A percentile compares a stretch with the other conserved stretches of the same genome.
phyloP scores from a whole-genome alignment of 177 flowering plant species.

The Telopea speciosissima region DNA sequence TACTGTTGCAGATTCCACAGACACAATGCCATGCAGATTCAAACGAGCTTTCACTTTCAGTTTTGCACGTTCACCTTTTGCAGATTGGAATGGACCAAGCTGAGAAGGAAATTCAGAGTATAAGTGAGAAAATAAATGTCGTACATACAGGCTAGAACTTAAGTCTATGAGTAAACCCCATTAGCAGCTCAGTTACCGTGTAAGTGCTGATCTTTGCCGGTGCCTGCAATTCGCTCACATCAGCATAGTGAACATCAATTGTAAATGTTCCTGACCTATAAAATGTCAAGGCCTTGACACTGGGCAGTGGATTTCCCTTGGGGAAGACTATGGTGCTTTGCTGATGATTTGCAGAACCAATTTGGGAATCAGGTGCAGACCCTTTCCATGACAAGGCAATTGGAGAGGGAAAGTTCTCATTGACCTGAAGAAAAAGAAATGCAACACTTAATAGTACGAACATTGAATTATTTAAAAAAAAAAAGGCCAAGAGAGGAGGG shows the following conservation, averaged over 20 bases:
- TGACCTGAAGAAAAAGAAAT: constrained; percentile 38
- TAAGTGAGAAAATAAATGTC: background rate
- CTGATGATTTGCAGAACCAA: constrained; percentile 48
- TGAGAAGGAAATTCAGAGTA: constrained; percentile 12
- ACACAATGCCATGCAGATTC: constrained; percentile 58
- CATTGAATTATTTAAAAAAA: no score
- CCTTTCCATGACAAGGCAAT: constrained; percentile 86
- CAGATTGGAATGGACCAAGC: constrained; percentile 65
- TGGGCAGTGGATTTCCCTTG: constrained; percentile 80
- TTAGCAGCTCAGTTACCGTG: constrained; percentile 36
- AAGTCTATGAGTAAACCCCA: background rate
- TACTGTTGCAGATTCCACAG: constrained; percentile 61
- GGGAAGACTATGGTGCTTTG: constrained; percentile 75
- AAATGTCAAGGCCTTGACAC: constrained; percentile 79
- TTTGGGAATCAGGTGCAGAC: constrained; percentile 51
- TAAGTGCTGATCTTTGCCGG: constrained; percentile 76
- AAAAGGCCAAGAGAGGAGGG: no score
- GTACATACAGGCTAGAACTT: background rate
- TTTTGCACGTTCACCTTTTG: constrained; percentile 44
- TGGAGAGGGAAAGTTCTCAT: constrained; percentile 75
- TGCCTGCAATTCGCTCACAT: constrained; percentile 51
- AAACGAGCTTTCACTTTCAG: constrained; percentile 55
- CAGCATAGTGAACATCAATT: constrained; percentile 74
- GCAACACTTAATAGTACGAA: background rate
- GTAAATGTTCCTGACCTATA: constrained; percentile 64